Evolutionary conservation across 352 stramenopile species (phyloP), one percentile per base, ranked within the genome.

Genomic region (Pythium plurisporium): DNA sequence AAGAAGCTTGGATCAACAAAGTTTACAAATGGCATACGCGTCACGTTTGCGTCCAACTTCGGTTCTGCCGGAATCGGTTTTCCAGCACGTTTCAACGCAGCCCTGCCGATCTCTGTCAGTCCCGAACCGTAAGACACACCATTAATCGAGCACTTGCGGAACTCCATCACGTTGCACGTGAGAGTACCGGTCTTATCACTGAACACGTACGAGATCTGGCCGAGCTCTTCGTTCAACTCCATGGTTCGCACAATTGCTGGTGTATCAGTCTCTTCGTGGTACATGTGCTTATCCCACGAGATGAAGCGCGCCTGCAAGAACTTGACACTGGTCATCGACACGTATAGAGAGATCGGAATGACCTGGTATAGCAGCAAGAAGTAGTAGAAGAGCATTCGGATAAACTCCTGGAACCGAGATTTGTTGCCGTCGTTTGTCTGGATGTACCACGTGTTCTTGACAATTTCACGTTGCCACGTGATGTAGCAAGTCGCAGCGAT

Each of bases 181-280:
- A 95, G 62, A 0, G 86, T 95, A 15, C 85, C 85, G 0, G 86
- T 95, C 52, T 95, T 95, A 61, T 95, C 85, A 1, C 79, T 98
- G 68, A 99, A 99, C 22, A 99, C 96, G 69, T 99, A 98, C 42
- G 97, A 95, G 46, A 99, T 93, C 48, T 95, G 79, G 5, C 86
- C 86, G 11, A 95, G 67, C 45, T 95, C 81, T 37, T 95, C 86
- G 45, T 95, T 95, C 14, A 95, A 64, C 59, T 88, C 74, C 78
- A 92, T 94, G 66, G 90, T 94, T 38, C 86, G 76, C 10, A 86
- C 94, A 12, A 84, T 72, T 63, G 96, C 85, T 0, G 67, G 72
- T 0, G 75, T 79, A n/a, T 82, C 82, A 22, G 62, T 88, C 42
- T 86, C 82, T 36, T 65, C 67, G 40, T 95, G 79, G 43, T 91